phyloP scores from a whole-genome alignment of 352 stramenopile genomes.

The Phytopythium kandeliae region DNA sequence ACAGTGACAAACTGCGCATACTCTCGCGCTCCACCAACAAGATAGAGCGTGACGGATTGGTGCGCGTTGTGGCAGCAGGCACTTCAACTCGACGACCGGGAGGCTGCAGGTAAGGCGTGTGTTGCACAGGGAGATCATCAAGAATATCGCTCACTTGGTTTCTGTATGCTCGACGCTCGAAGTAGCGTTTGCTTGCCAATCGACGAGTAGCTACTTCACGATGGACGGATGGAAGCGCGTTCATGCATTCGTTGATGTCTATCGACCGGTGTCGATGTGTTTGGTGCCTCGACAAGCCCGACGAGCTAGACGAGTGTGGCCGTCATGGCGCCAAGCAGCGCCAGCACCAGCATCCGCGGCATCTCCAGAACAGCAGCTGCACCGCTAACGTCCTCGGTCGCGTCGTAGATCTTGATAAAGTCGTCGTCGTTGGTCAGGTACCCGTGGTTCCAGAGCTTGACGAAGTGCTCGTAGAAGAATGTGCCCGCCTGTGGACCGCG shows the following conservation, averaged over 20 bases:
- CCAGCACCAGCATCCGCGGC: neutral
- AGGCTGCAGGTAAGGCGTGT: no score
- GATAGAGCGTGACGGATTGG: neutral
- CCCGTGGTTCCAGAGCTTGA: conserved; percentile 60
- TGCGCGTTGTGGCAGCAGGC: neutral
- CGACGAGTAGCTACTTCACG: no score
- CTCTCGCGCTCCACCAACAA: no score
- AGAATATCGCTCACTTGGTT: no score
- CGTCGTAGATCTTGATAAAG: conserved; percentile 18
- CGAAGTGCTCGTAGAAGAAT: conserved; percentile 57
- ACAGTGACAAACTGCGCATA: neutral
- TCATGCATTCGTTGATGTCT: neutral
- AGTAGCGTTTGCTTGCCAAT: no score
- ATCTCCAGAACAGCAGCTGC: neutral
- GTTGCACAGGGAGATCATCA: no score
- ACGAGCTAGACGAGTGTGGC: no score
- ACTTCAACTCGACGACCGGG: neutral
- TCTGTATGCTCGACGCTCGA: no score
- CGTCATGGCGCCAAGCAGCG: neutral
- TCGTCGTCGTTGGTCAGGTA: conserved; percentile 28
- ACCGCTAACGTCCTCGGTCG: conserved; percentile 7
- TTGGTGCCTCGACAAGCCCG: neutral
- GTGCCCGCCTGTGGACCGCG: conserved; percentile 30
- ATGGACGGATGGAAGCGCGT: no score
- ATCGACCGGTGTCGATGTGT: no score